Conservation (phyloP, 2,329 filamentous ascomycete species). For the Emmonsiellopsis sp. region DNA sequence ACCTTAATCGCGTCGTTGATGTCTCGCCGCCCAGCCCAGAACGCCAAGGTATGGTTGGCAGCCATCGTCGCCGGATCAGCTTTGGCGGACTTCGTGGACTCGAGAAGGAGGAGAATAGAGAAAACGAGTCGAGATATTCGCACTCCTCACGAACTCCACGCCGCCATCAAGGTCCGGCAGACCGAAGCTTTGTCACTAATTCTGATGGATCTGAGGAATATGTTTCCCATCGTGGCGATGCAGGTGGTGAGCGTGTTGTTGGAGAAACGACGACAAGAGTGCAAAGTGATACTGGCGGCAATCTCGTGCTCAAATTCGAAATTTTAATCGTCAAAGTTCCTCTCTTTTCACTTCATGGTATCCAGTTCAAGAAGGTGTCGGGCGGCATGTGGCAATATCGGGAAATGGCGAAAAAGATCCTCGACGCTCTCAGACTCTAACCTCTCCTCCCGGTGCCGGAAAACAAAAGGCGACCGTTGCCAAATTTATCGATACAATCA, state of each 20-base stretch:
- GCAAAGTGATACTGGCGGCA: constrained; percentile 77
- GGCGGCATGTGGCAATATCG: constrained; percentile 99
- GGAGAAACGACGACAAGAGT: constrained; percentile 90
- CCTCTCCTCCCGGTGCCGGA: neutral
- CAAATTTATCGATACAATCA: too few relatives aligned
- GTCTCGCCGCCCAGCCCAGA: constrained; percentile 48
- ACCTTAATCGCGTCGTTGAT: constrained; percentile 64
- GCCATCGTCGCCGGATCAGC: constrained; percentile 70
- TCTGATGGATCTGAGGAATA: constrained; percentile 81
- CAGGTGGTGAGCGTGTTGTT: constrained; percentile 50
- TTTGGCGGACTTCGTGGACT: constrained; percentile 63
- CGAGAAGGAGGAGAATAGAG: constrained; percentile 62
- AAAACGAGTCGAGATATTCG: constrained; percentile 43
- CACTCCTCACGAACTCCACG: constrained; percentile 35
- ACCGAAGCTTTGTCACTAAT: constrained; percentile 68
- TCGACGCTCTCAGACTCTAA: constrained; percentile 74
- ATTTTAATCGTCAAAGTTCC: constrained; percentile 98
- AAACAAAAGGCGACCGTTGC: too few relatives aligned
- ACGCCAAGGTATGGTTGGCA: constrained; percentile 37
- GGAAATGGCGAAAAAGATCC: constrained; percentile 92
- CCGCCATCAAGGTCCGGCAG: constrained; percentile 40
- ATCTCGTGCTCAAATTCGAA: constrained; percentile 80
- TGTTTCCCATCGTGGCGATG: constrained; percentile 39
- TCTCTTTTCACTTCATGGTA: constrained; percentile 80
- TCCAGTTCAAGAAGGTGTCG: constrained; percentile 94